phyloP scores from a whole-genome alignment of 495 filamentous ascomycete genomes.

The Xylaria nigripes region DNA sequence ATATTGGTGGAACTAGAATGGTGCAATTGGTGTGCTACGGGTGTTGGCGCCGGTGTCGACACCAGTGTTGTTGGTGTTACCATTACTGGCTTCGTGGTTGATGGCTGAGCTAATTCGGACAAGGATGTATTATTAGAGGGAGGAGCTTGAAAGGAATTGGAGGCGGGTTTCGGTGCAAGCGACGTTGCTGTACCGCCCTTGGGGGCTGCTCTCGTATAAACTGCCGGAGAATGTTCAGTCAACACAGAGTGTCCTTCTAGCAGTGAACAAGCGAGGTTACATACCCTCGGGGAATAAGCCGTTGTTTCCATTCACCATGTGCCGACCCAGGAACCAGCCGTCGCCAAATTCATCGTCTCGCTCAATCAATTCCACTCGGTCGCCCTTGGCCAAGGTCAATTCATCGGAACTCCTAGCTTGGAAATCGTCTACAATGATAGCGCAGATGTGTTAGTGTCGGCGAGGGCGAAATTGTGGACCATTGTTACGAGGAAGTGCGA shows the following conservation, averaged over 20 bases:
- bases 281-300: constrained; percentile 88
- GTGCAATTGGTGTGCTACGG: constrained; percentile 22
- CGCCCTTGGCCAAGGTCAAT: constrained; percentile 76
- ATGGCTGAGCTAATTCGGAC: constrained; percentile 29
- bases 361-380: constrained; percentile 85
- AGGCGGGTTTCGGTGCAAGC: constrained; percentile 19
- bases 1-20: constrained; percentile 8
- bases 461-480: background rate
- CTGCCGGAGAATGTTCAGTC: constrained; percentile 26
- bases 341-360: constrained; percentile 96
- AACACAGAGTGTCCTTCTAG: background rate
- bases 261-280: constrained; percentile 11
- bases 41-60: background rate
- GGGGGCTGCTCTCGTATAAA: constrained; percentile 47
- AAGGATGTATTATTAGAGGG: constrained; percentile 18
- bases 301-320: constrained; percentile 61
- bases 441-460: background rate
- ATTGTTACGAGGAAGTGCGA: background rate
- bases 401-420: constrained; percentile 84
- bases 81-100: constrained; percentile 2
- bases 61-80: background rate
- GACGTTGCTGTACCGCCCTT: constrained; percentile 23
- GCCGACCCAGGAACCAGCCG: constrained; percentile 91
- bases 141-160: constrained; percentile 11
- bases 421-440: constrained; percentile 62